Conservation (phyloP, 495 filamentous ascomycete species). For the Trypethelium eluteriae region DNA sequence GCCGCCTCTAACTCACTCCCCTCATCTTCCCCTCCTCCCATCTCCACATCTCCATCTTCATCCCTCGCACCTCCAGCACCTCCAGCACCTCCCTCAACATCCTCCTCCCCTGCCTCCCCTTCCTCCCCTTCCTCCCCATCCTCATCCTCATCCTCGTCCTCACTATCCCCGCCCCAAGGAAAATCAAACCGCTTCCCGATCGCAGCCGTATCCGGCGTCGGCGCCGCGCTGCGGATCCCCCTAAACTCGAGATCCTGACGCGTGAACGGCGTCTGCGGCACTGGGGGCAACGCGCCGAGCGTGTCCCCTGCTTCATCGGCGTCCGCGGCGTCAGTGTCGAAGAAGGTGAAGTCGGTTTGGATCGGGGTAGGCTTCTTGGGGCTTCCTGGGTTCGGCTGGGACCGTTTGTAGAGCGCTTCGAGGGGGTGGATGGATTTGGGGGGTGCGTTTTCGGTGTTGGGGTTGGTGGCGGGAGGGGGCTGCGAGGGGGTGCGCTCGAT, state of each 20-base stretch:
- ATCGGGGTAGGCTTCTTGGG: slow-evolving; percentile 37
- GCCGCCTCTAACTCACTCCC: slow-evolving; percentile 4
- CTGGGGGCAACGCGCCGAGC: slow-evolving; percentile 27
- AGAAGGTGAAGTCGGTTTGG: slow-evolving; percentile 55
- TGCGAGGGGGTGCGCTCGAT: neutral
- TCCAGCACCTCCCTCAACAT: slow-evolving; percentile 32
- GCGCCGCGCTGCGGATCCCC: slow-evolving; percentile 72
- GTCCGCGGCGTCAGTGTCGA: slow-evolving; percentile 40
- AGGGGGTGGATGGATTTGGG: slow-evolving; percentile 65
- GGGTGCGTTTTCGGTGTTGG: neutral
- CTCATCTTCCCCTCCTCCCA: slow-evolving; percentile 18
- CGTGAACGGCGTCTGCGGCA: slow-evolving; percentile 72
- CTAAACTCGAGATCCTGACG: slow-evolving; percentile 67
- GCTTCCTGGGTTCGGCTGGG: slow-evolving; percentile 38
- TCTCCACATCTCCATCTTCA: slow-evolving; percentile 32
- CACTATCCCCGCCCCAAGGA: slow-evolving; percentile 29
- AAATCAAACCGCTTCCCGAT: slow-evolving; percentile 48
- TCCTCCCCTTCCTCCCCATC: slow-evolving; percentile 30
- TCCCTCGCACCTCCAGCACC: slow-evolving; percentile 38
- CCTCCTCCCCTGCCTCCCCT: slow-evolving; percentile 36
- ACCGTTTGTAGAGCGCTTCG: slow-evolving; percentile 81
- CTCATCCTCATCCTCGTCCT: slow-evolving; percentile 35
- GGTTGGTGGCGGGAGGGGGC: neutral
- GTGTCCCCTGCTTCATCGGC: slow-evolving; percentile 49
- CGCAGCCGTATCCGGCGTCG: slow-evolving; percentile 89